These are phyloP conservation scores for Pseudocercospora vitis DNA, from an alignment of 2,329 filamentous ascomycete genomes.

Conservation along the genomic window DNA sequence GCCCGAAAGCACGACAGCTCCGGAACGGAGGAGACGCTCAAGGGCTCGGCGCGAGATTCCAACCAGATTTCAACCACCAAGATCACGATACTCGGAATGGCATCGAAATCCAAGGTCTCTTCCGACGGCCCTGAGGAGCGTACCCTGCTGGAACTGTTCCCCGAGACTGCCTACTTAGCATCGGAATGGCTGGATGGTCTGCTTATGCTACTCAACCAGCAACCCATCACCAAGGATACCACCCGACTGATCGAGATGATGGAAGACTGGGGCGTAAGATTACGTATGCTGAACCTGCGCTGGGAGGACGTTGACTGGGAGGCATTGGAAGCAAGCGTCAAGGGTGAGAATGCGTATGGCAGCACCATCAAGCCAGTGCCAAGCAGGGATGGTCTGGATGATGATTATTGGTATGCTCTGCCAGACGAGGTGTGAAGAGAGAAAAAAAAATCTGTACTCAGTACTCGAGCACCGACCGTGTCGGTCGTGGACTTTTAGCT, in stretches of 20 bases:
- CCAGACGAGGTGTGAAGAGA: conserved; percentile 25
- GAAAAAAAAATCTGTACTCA: no score
- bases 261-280: conserved; percentile 87
- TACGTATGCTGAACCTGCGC: conserved; percentile 84
- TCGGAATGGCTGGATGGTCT: conserved; percentile 97
- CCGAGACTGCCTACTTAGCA: conserved; percentile 75
- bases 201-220: conserved; percentile 90
- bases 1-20: conserved; percentile 22
- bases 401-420: conserved; percentile 87
- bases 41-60: conserved; percentile 21
- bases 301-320: conserved; percentile 70
- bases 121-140: conserved; percentile 55
- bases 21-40: conserved; percentile 31
- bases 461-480: no score
- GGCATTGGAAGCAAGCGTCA: conserved; percentile 41
- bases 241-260: conserved; percentile 85
- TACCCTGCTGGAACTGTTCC: conserved; percentile 78
- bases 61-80: conserved; percentile 62
- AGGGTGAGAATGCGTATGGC: conserved; percentile 48
- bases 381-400: conserved; percentile 79
- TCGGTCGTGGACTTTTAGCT: no score
- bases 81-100: conserved; percentile 79
- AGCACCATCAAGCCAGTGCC: conserved; percentile 57
- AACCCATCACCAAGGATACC: conserved; percentile 95
- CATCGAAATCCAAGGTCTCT: conserved; percentile 3